These are phyloP conservation scores for Zoysia pacifica DNA, from an alignment of 176 grass and related monocot species.

Conservation along the genomic window DNA sequence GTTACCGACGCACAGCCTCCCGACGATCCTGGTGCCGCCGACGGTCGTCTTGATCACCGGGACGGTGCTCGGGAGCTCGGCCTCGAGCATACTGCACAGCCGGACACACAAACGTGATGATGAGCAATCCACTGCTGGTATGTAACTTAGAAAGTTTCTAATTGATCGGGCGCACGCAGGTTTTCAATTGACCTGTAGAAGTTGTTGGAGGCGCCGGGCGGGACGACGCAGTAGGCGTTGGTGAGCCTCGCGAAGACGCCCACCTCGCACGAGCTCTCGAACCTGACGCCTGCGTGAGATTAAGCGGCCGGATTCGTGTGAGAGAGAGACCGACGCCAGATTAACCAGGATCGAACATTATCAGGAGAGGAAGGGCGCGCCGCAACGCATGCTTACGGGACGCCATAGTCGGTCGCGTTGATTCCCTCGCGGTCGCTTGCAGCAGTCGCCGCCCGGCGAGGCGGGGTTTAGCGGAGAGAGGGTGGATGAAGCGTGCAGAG, in stretches of 20 bases:
- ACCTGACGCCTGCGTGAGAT: constrained; percentile 54
- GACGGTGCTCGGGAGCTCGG: constrained; percentile 61
- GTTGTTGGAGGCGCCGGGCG: constrained; percentile 50
- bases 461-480: constrained; percentile 5
- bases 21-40: constrained; percentile 70
- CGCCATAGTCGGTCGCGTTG: constrained; percentile 33
- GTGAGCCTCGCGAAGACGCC: constrained; percentile 90
- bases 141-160: background rate
- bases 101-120: background rate
- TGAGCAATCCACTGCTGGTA: background rate
- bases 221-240: constrained; percentile 86
- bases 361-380: too few species aligned
- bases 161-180: background rate
- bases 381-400: constrained; percentile 15
- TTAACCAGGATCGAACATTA: background rate
- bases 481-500: background rate
- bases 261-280: constrained; percentile 80
- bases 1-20: constrained; percentile 81
- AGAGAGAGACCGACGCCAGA: background rate
- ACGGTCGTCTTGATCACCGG: constrained; percentile 78
- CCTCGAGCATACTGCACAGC: constrained; percentile 60
- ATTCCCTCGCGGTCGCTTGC: background rate
- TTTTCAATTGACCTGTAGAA: constrained; percentile 58
- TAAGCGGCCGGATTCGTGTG: background rate
- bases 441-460: background rate